These are phyloP conservation scores for Aristolochia californica DNA, from an alignment of 164 flowering plant species.

Conservation along the genomic window DNA sequence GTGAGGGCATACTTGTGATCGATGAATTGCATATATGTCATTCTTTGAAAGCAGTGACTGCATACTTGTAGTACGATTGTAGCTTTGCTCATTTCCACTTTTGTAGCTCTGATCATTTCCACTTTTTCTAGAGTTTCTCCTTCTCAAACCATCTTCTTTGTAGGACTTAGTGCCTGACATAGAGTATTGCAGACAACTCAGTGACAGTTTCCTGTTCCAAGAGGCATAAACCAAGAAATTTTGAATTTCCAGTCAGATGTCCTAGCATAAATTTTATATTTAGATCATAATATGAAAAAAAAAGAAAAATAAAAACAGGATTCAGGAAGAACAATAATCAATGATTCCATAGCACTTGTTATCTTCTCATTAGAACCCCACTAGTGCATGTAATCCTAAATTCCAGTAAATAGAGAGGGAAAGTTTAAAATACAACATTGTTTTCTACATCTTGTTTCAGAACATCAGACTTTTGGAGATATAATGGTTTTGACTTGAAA, in stretches of 20 bases:
- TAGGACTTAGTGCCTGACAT: slow-evolving; percentile 31
- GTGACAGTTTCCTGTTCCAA: slow-evolving; percentile 71
- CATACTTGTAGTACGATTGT: slow-evolving; percentile 11
- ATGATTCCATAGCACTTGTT: too few relatives aligned
- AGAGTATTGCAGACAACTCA: slow-evolving; percentile 52
- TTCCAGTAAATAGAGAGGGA: too few relatives aligned
- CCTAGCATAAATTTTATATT: too few relatives aligned
- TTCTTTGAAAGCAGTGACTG: slow-evolving; percentile 52
- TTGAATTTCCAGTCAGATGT: not conserved
- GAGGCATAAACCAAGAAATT: slow-evolving; percentile 4
- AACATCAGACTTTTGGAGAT: too few relatives aligned
- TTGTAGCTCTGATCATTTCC: slow-evolving; percentile 28
- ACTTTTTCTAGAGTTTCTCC: slow-evolving; percentile 49
- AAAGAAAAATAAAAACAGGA: too few relatives aligned
- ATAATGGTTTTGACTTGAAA: too few relatives aligned
- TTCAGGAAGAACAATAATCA: too few relatives aligned
- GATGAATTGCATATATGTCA: slow-evolving; percentile 59
- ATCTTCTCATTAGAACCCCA: too few relatives aligned
- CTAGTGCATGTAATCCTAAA: too few relatives aligned
- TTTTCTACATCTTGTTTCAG: too few relatives aligned
- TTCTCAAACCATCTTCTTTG: slow-evolving; percentile 53
- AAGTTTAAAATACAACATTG: too few relatives aligned
- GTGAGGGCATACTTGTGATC: slow-evolving; percentile 56
- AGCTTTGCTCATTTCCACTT: slow-evolving; percentile 27
- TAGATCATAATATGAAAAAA: too few relatives aligned